Evolutionary conservation across 768 basidiomycete species (phyloP).

Genomic region (Gymnopilus dilepis): DNA sequence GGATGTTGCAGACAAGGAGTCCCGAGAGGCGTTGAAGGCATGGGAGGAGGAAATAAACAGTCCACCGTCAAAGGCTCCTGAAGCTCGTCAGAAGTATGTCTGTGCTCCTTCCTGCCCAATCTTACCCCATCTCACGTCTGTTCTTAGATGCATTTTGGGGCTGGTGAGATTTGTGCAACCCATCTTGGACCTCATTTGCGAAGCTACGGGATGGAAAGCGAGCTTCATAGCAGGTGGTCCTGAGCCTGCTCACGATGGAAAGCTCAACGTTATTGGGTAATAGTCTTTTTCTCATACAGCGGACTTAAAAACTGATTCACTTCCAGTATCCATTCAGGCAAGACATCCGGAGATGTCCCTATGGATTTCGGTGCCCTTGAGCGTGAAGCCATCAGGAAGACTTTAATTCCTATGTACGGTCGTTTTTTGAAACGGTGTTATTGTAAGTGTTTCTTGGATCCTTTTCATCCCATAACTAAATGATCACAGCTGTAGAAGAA

Average conservation of each 20-base stretch:
- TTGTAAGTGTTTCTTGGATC: slow-evolving; percentile 1
- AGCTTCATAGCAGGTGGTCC: slow-evolving; percentile 12
- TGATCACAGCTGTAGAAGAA: background rate
- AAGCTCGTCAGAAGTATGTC: slow-evolving; percentile 6
- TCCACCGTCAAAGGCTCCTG: background rate
- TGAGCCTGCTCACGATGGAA: slow-evolving; percentile 15
- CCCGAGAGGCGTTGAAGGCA: background rate
- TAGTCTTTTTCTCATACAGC: background rate
- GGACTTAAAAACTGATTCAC: background rate
- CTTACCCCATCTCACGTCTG: too few species aligned
- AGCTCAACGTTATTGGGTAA: slow-evolving; percentile 13
- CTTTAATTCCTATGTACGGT: slow-evolving; percentile 12
- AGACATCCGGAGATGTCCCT: background rate
- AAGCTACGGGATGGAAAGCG: slow-evolving; percentile 6
- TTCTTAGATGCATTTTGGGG: slow-evolving; percentile 7
- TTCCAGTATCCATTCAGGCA: slow-evolving; percentile 10
- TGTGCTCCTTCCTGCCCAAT: background rate
- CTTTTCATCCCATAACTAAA: too few species aligned
- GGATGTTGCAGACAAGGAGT: slow-evolving; percentile 1
- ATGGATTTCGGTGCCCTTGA: slow-evolving; percentile 12
- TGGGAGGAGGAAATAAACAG: slow-evolving; percentile 4
- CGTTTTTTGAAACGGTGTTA: slow-evolving; percentile 14
- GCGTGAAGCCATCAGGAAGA: background rate
- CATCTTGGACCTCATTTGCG: background rate
- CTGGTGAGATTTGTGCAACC: slow-evolving; percentile 6